Conservation (phyloP, 1,284 basidiomycete genomes). For the Psilocybe mexicana region DNA sequence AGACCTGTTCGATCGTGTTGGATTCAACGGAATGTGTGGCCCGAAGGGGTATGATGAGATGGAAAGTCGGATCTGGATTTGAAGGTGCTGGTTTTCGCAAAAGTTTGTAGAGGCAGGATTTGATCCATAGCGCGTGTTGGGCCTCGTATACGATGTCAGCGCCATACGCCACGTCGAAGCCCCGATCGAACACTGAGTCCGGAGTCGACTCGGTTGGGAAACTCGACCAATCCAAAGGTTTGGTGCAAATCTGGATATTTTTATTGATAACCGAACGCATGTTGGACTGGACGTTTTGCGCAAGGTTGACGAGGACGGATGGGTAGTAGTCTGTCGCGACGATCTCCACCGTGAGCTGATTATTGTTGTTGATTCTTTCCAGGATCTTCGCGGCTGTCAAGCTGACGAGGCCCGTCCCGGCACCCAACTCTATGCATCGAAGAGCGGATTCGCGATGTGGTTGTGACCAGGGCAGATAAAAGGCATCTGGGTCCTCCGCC, state of each 20-base stretch:
- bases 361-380: slow-evolving; percentile 19
- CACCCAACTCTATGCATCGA: slow-evolving; percentile 81
- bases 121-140: slow-evolving; percentile 69
- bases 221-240: slow-evolving; percentile 67
- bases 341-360: slow-evolving; percentile 39
- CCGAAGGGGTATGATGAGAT: slow-evolving; percentile 75
- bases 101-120: slow-evolving; percentile 51
- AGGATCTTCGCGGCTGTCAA: slow-evolving; percentile 61
- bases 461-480: slow-evolving; percentile 39
- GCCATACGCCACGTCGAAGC: slow-evolving; percentile 72
- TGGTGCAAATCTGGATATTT: slow-evolving; percentile 11
- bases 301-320: slow-evolving; percentile 73
- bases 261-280: background rate
- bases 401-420: slow-evolving; percentile 86
- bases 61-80: slow-evolving; percentile 45
- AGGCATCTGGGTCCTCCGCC: slow-evolving; percentile 55
- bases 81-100: slow-evolving; percentile 44
- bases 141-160: slow-evolving; percentile 80
- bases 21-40: slow-evolving; percentile 64
- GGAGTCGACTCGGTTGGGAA: slow-evolving; percentile 33
- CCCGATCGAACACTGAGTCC: slow-evolving; percentile 28
- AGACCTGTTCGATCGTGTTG: slow-evolving; percentile 55
- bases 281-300: slow-evolving; percentile 66
- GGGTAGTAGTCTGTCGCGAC: slow-evolving; percentile 83
- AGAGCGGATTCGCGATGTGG: slow-evolving; percentile 23